Percentiles rank a stretch among this genome's conserved stretches.
phyloP scores from a whole-genome alignment of 1,284 basidiomycete species.

The Tremellales sp. region DNA sequence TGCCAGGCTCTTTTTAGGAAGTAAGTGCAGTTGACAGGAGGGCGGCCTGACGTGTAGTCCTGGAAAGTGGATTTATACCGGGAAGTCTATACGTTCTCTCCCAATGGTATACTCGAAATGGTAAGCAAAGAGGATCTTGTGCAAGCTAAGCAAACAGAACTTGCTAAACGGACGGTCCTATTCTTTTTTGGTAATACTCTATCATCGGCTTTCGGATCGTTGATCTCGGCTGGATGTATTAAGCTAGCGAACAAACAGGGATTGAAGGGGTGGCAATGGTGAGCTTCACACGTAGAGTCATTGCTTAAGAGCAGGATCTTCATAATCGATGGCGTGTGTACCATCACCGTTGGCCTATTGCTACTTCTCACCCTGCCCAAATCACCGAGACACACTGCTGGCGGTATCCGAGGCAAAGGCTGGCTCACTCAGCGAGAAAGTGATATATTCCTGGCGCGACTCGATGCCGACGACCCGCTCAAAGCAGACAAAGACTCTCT shows the following conservation, averaged over 20 bases:
- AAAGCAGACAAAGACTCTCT: not conserved
- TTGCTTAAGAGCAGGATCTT: conserved; percentile 1
- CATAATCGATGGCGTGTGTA: conserved; percentile 2
- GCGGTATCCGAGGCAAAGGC: conserved; percentile 25
- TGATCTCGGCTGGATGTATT: conserved; percentile 4
- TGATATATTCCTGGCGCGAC: conserved; percentile 23
- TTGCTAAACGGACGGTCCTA: not conserved
- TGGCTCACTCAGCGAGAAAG: conserved; percentile 49
- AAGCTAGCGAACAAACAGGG: not conserved
- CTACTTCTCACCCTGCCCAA: conserved; percentile 1
- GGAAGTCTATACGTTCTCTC: not conserved
- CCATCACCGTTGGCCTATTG: not conserved
- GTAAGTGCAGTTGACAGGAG: not conserved
- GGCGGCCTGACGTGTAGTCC: not conserved
- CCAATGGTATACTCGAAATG: not conserved
- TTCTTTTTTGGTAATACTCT: conserved; percentile 3
- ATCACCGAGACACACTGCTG: conserved; percentile 3
- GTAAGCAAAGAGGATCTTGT: not conserved
- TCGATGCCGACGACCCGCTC: conserved; percentile 4
- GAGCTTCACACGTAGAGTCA: not conserved
- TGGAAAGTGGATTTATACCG: not conserved
- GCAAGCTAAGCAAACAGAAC: not conserved
- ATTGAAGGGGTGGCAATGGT: conserved; percentile 3
- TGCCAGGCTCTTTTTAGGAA: not conserved
- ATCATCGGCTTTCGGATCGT: conserved; percentile 1